Base-by-base conservation (phyloP, 2,329 filamentous ascomycete species). In the Dactylellina haptotyla region DNA sequence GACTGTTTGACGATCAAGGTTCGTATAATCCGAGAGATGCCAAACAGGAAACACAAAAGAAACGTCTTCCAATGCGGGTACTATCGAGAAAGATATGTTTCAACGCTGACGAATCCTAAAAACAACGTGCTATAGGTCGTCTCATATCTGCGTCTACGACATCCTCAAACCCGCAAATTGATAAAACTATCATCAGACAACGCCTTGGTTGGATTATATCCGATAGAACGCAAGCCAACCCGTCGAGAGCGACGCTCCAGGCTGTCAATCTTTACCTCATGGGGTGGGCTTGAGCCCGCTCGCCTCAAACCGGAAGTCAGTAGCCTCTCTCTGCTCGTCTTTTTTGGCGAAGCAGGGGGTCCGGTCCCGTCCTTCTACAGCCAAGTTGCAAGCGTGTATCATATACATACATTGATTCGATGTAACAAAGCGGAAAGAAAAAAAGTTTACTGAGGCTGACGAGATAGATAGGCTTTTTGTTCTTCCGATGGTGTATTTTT, bases 251-350 rank as follows among this genome's bases (percentile, higher is more conserved):
- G 20, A 97, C 93, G 0, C 82, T 98, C 37, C 93, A 97, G 81
- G 94, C 92, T 76, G 90, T 98, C 3, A 97, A 98, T 81, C 91
- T 91, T 63, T 96, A 92, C 78, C 82, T 98, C 57, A 94, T 98
- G 61, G 61, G 69, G 18, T 73, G 69, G 61, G 20, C 53, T 34
- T 67, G 59, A 53, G 23, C 12, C 9, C 16, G 4, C 26, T 53
- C 48, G 16, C 45, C 25, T 5, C 50, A 39, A 54, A 37, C 26
- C 8, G 9, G 12, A 16, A 18, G 26, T 14, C 16, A 32, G 4
- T 9, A 20, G 34, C 3, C 5, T 2, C 20, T 5, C n/a, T 50
- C 4, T 10, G 20, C 1, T 6, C 14, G 5, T 2, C 8, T 45
- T 4, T n/a, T 12, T 20, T 23, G n/a, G 20, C 25, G 14, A 12